Evolutionary conservation across 2,329 filamentous ascomycete genomes (phyloP), one percentile per base, ranked within the genome.

Genomic region (Penicillium sp.): DNA sequence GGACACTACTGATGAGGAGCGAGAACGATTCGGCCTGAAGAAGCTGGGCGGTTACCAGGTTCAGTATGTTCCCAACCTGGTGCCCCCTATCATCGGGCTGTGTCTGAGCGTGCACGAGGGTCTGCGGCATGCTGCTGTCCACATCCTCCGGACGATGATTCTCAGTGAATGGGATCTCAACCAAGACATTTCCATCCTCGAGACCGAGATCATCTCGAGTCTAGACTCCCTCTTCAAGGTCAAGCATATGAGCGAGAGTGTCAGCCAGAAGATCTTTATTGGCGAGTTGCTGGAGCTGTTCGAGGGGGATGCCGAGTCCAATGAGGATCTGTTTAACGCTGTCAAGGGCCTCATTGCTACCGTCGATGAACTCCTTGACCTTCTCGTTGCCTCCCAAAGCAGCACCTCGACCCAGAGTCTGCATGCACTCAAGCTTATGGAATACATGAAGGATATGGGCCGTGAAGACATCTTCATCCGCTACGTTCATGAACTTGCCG

Each of bases 31-130:
- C 70, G 90, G 90, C 0, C 79, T 98, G 57, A 82, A 86, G 55
- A 93, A 89, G 74, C 90, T 98, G 82, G 96, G 95, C 59, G 95
- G 95, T 1, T 99, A 97, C 71, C 95, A 99, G 77, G 95, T 99
- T 20, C 95, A 98, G 78, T 99, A 98, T 74, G 95, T 99, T 34
- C 95, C 96, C 5, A 88, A 90, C 12, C 83, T 99, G 5, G 92
- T 99, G 7, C 89, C 90, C 0, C 92, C 93, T 0, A 95, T 98
- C 53, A 90, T 98, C 25, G 92, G 96, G 75, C 84, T 99, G 10
- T 99, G 95, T 72, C 83, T 99, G 57, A 98, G 94, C 71, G 92
- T 98, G 4, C 95, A 99, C 67, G 92, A 96, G 74, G 93, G 93
- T 3, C 81, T 99, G 58, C 86, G 95, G 61, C 87, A 87, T 63